Conservation (phyloP, 1,284 basidiomycete genomes). For the Grifola frondosa region DNA sequence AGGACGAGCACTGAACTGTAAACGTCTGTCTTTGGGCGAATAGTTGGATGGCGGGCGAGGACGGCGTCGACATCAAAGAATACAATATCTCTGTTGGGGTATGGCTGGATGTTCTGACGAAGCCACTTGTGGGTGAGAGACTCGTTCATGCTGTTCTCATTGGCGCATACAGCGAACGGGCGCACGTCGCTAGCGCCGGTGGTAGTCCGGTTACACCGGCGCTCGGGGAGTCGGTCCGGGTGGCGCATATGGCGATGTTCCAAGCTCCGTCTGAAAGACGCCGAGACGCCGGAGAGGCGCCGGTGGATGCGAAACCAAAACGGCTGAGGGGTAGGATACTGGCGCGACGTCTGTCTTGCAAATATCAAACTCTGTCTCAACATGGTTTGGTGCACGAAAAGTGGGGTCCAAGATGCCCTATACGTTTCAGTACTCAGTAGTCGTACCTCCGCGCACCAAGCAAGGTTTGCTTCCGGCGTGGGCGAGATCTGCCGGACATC, state of each 20-base stretch:
- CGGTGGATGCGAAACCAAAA: not conserved
- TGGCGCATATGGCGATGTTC: not conserved
- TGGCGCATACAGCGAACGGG: conserved; percentile 9
- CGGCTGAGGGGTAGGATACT: not conserved
- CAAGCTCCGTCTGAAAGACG: conserved; percentile 8
- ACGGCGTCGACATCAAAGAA: conserved; percentile 66
- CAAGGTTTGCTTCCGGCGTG: conserved; percentile 23
- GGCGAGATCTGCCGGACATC: conserved; percentile 19
- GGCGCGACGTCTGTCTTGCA: conserved; percentile 6
- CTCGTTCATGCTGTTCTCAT: conserved; percentile 30
- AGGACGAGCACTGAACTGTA: conserved; percentile 66
- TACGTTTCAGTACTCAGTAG: conserved; percentile 2
- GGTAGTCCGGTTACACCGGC: too few relatives aligned
- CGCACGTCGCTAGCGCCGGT: conserved; percentile 3
- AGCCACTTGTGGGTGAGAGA: conserved; percentile 68
- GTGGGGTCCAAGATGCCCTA: conserved; percentile 18
- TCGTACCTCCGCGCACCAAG: conserved; percentile 13
- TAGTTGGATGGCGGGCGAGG: conserved; percentile 59
- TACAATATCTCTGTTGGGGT: conserved; percentile 54
- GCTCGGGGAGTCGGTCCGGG: not conserved
- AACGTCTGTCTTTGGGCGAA: conserved; percentile 88
- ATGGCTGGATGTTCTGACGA: conserved; percentile 64
- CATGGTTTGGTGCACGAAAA: too few relatives aligned
- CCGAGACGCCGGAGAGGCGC: conserved; percentile 1
- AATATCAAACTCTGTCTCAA: conserved; percentile 20